Base-by-base conservation (phyloP, 208 protist genomes). In the Leishmania tarentolae region DNA sequence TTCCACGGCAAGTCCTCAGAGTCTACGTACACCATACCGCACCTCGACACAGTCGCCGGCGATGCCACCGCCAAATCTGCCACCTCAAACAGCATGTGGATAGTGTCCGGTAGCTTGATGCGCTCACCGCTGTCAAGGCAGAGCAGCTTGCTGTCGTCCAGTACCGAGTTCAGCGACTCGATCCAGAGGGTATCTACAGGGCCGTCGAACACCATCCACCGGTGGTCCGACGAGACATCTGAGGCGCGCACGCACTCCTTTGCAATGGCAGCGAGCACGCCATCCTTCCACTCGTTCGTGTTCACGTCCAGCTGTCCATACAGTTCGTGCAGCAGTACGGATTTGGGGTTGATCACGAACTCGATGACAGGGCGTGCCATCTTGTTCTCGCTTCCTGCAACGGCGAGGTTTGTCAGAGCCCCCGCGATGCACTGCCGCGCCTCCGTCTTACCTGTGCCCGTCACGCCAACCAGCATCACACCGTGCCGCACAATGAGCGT, bases 171-270 rank as follows among this genome's bases (percentile, higher is more conserved):
- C 84, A 99, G 96, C 57, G 98, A 99, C 91, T 99, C 99, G 84
- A 99, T 99, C 99, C 99, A 99, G 7, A 99, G 84, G 35, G 99
- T 99, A 89, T 99, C 99, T 3, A 99, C 99, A 59, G 99, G 99
- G 44, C 98, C 98, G 86, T 99, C 99, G 92, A 99, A 99, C 68
- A 99, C 94, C 72, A 99, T 98, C 98, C 98, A 99, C 74, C 99
- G 96, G 84, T 97, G 93, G 81, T 98, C 91, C 5, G 89, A 87
- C 75, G 78, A 96, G 17, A 80, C 50, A 77, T 98, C 95, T 28
- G 94, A 90, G 59, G 95, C 92, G 0, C 91, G 88, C 70, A 98
- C 96, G 76, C 93, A 96, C 46, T 96, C 86, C 83, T 98, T 98
- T 46, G 94, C 96, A 81, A 98, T 96, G 70, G 93, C 87, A 8